These are phyloP conservation scores for Volvox africanus DNA, from an alignment of 139 green algal genomes.

Conservation along the genomic window DNA sequence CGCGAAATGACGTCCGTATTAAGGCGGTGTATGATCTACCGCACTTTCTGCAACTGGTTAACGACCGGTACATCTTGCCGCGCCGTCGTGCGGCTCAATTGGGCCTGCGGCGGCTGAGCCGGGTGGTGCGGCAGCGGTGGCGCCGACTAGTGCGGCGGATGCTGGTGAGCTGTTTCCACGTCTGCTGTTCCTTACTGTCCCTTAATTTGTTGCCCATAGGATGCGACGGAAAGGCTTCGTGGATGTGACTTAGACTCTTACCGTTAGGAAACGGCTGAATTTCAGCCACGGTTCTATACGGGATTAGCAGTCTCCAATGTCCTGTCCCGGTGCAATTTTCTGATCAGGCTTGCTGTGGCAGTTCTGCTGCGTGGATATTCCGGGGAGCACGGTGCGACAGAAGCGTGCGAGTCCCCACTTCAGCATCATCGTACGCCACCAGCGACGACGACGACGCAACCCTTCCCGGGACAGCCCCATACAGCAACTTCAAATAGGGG, in stretches of 20 bases:
- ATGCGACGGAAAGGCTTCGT: too few species aligned
- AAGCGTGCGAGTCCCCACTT: background rate
- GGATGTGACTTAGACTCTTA: too few species aligned
- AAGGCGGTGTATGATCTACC: slow-evolving; percentile 44
- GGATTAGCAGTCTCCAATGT: too few species aligned
- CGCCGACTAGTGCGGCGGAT: background rate
- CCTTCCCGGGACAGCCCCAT: background rate
- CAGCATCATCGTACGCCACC: background rate
- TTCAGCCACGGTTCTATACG: too few species aligned
- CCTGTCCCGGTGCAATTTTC: too few species aligned
- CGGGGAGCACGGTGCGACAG: background rate
- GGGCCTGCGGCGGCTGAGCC: background rate
- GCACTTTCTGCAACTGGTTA: background rate
- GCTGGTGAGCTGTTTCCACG: background rate
- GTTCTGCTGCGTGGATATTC: background rate
- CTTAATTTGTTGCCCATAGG: too few species aligned
- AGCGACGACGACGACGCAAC: background rate
- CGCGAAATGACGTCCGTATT: slow-evolving; percentile 36
- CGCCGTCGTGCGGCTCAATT: background rate
- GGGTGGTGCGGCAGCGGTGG: background rate
- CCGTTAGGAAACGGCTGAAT: too few species aligned
- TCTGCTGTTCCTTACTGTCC: background rate
- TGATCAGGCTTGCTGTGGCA: background rate
- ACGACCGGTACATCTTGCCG: slow-evolving; percentile 44
- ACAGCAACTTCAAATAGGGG: background rate